These are phyloP conservation scores for Scenedesmus sp. DNA, from an alignment of 163 green algal species.

Conservation along the genomic window DNA sequence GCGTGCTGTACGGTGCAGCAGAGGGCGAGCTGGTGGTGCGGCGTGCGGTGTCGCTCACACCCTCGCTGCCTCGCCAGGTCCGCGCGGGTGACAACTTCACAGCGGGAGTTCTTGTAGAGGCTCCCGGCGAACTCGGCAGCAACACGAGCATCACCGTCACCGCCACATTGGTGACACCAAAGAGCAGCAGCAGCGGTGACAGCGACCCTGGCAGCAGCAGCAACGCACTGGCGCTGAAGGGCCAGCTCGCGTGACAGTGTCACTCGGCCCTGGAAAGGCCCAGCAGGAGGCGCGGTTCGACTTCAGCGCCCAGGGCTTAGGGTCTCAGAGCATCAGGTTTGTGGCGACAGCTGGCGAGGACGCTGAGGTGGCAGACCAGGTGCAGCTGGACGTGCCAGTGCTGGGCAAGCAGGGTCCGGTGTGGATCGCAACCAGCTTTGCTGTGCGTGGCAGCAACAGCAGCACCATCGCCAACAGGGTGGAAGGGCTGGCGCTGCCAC, in stretches of 20 bases:
- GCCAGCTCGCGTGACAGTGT: neutral
- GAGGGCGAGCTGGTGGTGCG: constrained; percentile 70
- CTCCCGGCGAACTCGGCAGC: neutral
- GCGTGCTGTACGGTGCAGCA: constrained; percentile 55
- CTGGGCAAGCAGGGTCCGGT: constrained; percentile 61
- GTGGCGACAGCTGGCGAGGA: neutral
- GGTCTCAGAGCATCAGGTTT: constrained; percentile 57
- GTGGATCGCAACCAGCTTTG: constrained; percentile 66
- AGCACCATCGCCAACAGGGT: constrained; percentile 34
- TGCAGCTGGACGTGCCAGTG: constrained; percentile 58
- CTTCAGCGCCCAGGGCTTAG: constrained; percentile 57
- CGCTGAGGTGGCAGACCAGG: constrained; percentile 33
- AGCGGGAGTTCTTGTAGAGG: constrained; percentile 64
- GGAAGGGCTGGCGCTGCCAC: constrained; percentile 71
- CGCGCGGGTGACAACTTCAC: constrained; percentile 70
- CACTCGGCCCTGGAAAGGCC: neutral
- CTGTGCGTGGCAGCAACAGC: constrained; percentile 50
- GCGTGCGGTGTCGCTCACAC: constrained; percentile 69
- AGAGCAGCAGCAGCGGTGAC: neutral
- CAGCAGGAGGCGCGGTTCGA: constrained; percentile 67
- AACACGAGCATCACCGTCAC: constrained; percentile 44
- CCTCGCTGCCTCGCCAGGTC: constrained; percentile 68
- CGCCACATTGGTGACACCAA: neutral
- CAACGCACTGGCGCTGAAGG: neutral
- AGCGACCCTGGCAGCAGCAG: neutral